Percentiles rank a stretch among this genome's conserved stretches.
Conservation (phyloP, 371 early-diverging fungal species). For the Blyttiomyces sp. region DNA sequence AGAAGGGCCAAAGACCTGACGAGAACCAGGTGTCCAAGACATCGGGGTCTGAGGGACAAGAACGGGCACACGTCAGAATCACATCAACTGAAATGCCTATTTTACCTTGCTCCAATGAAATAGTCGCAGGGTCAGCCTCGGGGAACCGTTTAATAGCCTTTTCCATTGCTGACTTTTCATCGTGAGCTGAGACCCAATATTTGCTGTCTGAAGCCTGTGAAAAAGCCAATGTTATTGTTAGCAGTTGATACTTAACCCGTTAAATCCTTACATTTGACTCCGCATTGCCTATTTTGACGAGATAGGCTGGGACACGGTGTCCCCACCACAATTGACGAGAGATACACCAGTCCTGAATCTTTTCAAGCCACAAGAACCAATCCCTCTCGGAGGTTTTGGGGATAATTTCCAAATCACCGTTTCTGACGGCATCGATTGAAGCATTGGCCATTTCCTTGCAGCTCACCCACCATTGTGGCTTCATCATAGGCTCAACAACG, state of each 20-base stretch:
- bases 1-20: constrained; percentile 98
- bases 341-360: constrained; percentile 98
- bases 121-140: constrained; percentile 19
- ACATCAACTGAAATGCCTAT: neutral
- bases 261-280: too few relatives aligned
- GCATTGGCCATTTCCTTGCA: constrained; percentile 89
- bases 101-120: constrained; percentile 41
- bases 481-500: constrained; percentile 97
- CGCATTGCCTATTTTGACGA: too few relatives aligned
- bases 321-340: constrained; percentile 99
- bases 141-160: constrained; percentile 73
- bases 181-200: constrained; percentile 89
- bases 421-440: constrained; percentile 83
- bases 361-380: constrained; percentile 97
- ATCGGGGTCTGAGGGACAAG: constrained; percentile 88
- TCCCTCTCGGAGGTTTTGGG: constrained; percentile 91
- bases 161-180: constrained; percentile 72
- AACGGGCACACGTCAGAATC: constrained; percentile 25
- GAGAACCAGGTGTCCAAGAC: constrained; percentile 99
- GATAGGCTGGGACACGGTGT: constrained; percentile 98
- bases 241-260: too few relatives aligned
- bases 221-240: too few relatives aligned
- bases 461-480: constrained; percentile 99
- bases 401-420: constrained; percentile 82
- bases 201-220: constrained; percentile 51